Percentiles rank a stretch among this genome's conserved stretches.
phyloP scores from a whole-genome alignment of 1,284 basidiomycete genomes.

The Boletus smithii region DNA sequence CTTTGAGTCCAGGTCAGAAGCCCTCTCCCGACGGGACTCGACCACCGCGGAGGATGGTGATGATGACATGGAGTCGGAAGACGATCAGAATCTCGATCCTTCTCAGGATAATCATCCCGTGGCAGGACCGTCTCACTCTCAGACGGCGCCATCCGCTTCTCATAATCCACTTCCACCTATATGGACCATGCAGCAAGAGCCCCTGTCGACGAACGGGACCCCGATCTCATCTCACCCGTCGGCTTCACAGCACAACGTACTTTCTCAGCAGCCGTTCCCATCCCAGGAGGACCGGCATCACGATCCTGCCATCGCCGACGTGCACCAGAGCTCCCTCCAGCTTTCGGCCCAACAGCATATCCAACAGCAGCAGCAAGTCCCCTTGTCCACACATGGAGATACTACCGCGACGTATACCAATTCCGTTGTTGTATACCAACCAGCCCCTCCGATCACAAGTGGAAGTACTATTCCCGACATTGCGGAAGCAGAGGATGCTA shows the following conservation, averaged over 20 bases:
- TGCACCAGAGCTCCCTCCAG: conserved; percentile 32
- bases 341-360: conserved; percentile 33
- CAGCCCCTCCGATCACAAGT: conserved; percentile 33
- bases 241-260: conserved; percentile 29
- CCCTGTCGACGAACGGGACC: conserved; percentile 26
- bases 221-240: conserved; percentile 35
- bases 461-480: conserved; percentile 33
- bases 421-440: conserved; percentile 33
- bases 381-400: conserved; percentile 29
- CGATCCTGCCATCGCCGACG: conserved; percentile 23
- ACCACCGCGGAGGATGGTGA: conserved; percentile 31
- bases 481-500: conserved; percentile 48
- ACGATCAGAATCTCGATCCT: conserved; percentile 34
- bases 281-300: conserved; percentile 28
- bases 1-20: conserved; percentile 34
- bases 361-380: conserved; percentile 30
- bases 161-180: conserved; percentile 36
- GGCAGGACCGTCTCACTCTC: conserved; percentile 32
- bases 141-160: conserved; percentile 21
- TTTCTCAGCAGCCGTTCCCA: conserved; percentile 29
- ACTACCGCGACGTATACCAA: conserved; percentile 25
- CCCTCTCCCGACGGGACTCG: conserved; percentile 26
- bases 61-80: conserved; percentile 37
- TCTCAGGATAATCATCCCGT: conserved; percentile 25
- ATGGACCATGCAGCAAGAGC: conserved; percentile 34